Evolutionary conservation across 352 stramenopile species (phyloP), one percentile per base, ranked within the genome.

Genomic region (Pythium coloratum): DNA sequence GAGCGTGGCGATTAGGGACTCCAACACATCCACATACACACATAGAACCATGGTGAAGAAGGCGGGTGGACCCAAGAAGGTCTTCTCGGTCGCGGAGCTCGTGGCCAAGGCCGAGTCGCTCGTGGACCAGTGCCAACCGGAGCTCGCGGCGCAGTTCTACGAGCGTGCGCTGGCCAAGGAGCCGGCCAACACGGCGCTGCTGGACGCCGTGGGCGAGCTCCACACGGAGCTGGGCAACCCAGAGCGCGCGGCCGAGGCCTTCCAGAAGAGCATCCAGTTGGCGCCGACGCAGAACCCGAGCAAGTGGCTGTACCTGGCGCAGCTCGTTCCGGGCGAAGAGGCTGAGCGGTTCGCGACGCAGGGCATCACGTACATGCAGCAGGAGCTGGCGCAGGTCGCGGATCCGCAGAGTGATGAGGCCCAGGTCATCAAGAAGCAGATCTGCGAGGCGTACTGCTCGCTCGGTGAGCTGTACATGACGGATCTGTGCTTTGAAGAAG

Each of bases 381-480:
- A 82, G 42, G 81, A 94, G 67, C 63, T 94, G 40, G 61, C 61
- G 62, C 64, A 76, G 62, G 62, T 70, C 32, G 49, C 70, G 14
- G 76, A 81, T 44, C 61, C 71, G 3, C 66, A 70, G 62, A 80
- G 81, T 38, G 77, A 80, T 34, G 84, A 89, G 24, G 83, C 84
- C 30, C 55, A 78, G 18, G 73, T 81, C 14, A 77, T 94, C 51
- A 91, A 91, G 72, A 93, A 96, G 76, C 94, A 98, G 77, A 88
- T 99, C 28, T 96, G 91, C 55, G 88, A 95, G 59, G 96, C 94
- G 38, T 97, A 97, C 75, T 99, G 95, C 78, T 92, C 89, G 8
- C 81, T 99, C 14, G 94, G 91, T 12, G 97, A 99, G 80, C 86
- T 99, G 18, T 99, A 98, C 77, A 94, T 99, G 84, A 99, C 96